Evolutionary conservation across 2,329 filamentous ascomycete species (phyloP).

Genomic region (Ascochyta pisi): DNA sequence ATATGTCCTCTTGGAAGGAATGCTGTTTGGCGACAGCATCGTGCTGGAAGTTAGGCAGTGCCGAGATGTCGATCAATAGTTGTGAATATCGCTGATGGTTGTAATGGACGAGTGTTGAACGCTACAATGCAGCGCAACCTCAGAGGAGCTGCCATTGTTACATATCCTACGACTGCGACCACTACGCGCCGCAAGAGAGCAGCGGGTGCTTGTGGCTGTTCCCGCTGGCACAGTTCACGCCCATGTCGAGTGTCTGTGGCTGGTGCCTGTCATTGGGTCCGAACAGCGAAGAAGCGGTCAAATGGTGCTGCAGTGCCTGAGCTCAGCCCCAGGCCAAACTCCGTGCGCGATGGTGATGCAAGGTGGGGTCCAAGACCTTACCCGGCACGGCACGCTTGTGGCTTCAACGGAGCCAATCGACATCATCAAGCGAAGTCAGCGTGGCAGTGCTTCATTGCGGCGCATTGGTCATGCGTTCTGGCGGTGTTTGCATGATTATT

Average conservation of each 20-base stretch:
- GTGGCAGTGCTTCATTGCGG: slow-evolving; percentile 16
- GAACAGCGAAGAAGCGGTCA: slow-evolving; percentile 13
- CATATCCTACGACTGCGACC: slow-evolving; percentile 6
- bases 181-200: slow-evolving; percentile 11
- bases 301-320: slow-evolving; percentile 13
- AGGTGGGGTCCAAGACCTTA: slow-evolving; percentile 15
- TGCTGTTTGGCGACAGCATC: slow-evolving; percentile 36
- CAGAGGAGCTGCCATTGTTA: slow-evolving; percentile 3
- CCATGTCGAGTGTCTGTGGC: slow-evolving; percentile 8
- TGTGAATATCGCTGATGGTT: not conserved
- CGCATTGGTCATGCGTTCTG: slow-evolving; percentile 21
- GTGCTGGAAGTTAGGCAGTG: slow-evolving; percentile 3
- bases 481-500: slow-evolving; percentile 13
- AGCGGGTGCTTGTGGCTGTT: slow-evolving; percentile 13
- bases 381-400: slow-evolving; percentile 16
- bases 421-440: slow-evolving; percentile 6
- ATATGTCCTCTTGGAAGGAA: slow-evolving; percentile 20
- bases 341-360: slow-evolving; percentile 1
- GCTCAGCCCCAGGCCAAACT: slow-evolving; percentile 13
- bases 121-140: slow-evolving; percentile 9
- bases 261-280: slow-evolving; percentile 8
- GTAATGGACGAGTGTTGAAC: slow-evolving; percentile 3
- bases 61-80: not conserved
- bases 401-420: slow-evolving; percentile 8
- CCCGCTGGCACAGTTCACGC: slow-evolving; percentile 5